These are phyloP conservation scores for Leucosporidium yakuticum DNA, from an alignment of 768 basidiomycete genomes.

Conservation along the genomic window DNA sequence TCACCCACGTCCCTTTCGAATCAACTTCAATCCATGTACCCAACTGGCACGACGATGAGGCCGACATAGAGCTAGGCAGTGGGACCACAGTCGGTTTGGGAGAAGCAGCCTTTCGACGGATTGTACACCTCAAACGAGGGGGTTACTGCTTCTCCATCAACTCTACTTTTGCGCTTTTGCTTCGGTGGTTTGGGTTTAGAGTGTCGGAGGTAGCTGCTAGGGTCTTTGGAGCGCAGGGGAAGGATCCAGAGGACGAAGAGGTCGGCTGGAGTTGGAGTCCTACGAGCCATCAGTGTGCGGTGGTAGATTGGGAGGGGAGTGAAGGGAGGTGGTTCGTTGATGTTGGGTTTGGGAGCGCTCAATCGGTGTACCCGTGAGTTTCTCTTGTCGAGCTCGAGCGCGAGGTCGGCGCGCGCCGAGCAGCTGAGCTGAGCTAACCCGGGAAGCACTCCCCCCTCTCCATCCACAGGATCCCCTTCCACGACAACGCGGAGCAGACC, in stretches of 20 bases:
- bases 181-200: constrained; percentile 12
- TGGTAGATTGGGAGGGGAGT: constrained; percentile 18
- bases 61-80: constrained; percentile 7
- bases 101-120: background rate
- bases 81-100: constrained; percentile 8
- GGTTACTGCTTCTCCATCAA: constrained; percentile 28
- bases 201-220: constrained; percentile 18
- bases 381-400: too few relatives aligned
- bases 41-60: constrained; percentile 15
- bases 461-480: constrained; percentile 2
- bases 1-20: constrained; percentile 27
- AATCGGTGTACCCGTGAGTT: constrained; percentile 7
- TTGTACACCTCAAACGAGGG: constrained; percentile 16
- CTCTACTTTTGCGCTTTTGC: background rate
- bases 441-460: background rate
- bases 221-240: constrained; percentile 6
- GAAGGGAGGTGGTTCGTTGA: constrained; percentile 16
- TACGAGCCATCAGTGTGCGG: constrained; percentile 13
- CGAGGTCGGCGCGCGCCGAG: background rate
- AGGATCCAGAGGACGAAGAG: constrained; percentile 12
- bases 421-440: background rate
- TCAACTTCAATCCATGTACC: constrained; percentile 13
- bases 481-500: background rate
- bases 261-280: constrained; percentile 19
- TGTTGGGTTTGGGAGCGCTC: constrained; percentile 15